Evolutionary conservation across 2,329 filamentous ascomycete genomes (phyloP), one percentile per base, ranked within the genome.

Genomic region (Colletotrichum filicis): DNA sequence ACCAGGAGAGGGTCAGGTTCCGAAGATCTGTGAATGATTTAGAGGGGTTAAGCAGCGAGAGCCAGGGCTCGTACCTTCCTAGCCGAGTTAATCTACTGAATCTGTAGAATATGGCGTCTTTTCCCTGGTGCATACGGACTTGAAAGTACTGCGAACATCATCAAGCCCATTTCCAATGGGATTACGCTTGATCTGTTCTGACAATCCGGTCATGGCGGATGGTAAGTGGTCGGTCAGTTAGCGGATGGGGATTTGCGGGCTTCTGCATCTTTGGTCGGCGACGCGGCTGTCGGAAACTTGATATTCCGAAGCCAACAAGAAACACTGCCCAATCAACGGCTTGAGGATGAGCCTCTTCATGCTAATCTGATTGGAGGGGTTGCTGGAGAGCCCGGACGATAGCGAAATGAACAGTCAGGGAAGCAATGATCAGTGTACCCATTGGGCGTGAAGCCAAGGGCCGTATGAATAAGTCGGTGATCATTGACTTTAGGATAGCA

Each of bases 101-200:
- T 79, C 77, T 56, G 46, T 49, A 22, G 66, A 68, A 67, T 53
- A 74, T 19, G 73, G 55, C 66, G 80, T 71, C 55, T 69, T 35
- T 56, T 12, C 62, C 35, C 61, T 66, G 66, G 77, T 42, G 37
- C 76, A 80, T 35, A 77, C 64, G 61, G 77, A 78, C 22, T 46
- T 60, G 30, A 81, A 81, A 2, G 65, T 76, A 42, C 65, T 64
- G 52, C 74, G 75, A 66, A 80, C 80, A 62, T 62, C 42, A 75
- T 79, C 74, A 55, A 82, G 76, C 26, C 78, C 75, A 5, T 78
- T 74, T 28, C 77, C 77, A 61, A 82, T 82, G 66, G 79, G 78
- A 60, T 80, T 76, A 26, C 75, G 68, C 32, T 75, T 62, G 61
- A 82, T 80, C 28, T 78, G 73, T 61, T 78, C 72, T n/a, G 74